These are phyloP conservation scores for Volvariella surrecta DNA, from an alignment of 1,284 basidiomycete genomes.

Conservation along the genomic window DNA sequence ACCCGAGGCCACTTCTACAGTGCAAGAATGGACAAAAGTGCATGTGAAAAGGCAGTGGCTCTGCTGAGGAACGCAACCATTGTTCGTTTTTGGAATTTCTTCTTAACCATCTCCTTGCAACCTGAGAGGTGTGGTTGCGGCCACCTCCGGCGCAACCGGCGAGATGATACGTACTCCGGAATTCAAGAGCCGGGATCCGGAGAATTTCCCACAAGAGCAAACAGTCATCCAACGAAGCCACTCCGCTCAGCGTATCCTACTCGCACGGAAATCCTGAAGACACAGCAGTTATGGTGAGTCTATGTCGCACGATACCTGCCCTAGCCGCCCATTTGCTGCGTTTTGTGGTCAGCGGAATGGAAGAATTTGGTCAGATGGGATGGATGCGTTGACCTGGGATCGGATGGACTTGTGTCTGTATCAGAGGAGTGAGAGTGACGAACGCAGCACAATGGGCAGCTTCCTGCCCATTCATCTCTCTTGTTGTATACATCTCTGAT, in stretches of 20 bases:
- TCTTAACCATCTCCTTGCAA: too few species aligned
- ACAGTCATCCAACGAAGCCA: too few species aligned
- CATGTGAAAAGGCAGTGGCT: too few species aligned
- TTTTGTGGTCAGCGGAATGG: constrained; percentile 14
- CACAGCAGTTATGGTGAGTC: constrained; percentile 1
- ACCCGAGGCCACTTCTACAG: too few species aligned
- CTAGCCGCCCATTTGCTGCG: constrained; percentile 1
- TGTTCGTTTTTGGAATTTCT: too few species aligned
- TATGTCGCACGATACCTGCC: constrained; percentile 8
- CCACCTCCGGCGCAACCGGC: too few species aligned
- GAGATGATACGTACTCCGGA: too few species aligned
- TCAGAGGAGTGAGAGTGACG: constrained; percentile 18
- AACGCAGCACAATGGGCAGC: neutral
- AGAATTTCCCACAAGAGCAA: too few species aligned
- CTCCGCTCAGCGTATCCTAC: constrained; percentile 1
- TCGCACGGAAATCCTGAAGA: neutral
- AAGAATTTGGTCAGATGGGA: constrained; percentile 12
- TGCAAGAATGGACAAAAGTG: too few species aligned
- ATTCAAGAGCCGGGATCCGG: too few species aligned
- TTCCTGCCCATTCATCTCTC: neutral
- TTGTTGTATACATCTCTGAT: constrained; percentile 5
- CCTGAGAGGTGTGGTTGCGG: too few species aligned
- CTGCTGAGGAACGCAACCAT: too few species aligned
- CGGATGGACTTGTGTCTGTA: constrained; percentile 8
- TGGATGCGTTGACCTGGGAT: constrained; percentile 27